These are phyloP conservation scores for Dispira simplex DNA, from an alignment of 192 early-diverging fungal genomes.

Conservation along the genomic window DNA sequence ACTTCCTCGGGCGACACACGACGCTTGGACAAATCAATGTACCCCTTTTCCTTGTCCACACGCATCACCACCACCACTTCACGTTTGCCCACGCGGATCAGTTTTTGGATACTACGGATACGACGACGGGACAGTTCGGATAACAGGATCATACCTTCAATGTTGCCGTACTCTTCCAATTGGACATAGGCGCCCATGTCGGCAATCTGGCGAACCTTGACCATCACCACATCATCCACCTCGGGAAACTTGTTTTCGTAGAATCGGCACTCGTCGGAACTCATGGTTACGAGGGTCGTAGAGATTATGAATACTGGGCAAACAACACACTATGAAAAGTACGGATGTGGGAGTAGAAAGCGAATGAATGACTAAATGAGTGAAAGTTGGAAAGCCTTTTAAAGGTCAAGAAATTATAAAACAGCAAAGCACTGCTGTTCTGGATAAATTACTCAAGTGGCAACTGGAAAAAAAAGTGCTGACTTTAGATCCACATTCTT, in stretches of 20 bases:
- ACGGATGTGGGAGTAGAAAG: too few relatives aligned
- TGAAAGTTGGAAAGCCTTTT: too few relatives aligned
- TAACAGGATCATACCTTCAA: slow-evolving; percentile 93
- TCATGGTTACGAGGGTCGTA: not conserved
- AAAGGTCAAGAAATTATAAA: too few relatives aligned
- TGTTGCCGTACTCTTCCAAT: slow-evolving; percentile 90
- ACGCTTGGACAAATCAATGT: slow-evolving; percentile 97
- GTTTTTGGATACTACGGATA: slow-evolving; percentile 91
- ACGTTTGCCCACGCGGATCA: slow-evolving; percentile 81
- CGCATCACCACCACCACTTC: slow-evolving; percentile 88
- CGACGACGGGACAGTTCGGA: slow-evolving; percentile 87
- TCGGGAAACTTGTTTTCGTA: slow-evolving; percentile 91
- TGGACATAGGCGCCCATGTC: slow-evolving; percentile 95
- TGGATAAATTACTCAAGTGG: too few relatives aligned
- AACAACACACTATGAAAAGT: too few relatives aligned
- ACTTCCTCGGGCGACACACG: slow-evolving; percentile 80
- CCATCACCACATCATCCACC: slow-evolving; percentile 92
- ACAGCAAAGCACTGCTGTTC: too few relatives aligned
- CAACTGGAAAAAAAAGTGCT: too few relatives aligned
- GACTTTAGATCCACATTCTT: too few relatives aligned
- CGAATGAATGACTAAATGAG: too few relatives aligned
- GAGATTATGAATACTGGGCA: too few relatives aligned
- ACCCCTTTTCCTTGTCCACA: slow-evolving; percentile 97
- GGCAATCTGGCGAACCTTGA: slow-evolving; percentile 86
- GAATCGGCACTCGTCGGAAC: slow-evolving; percentile 52